These are phyloP conservation scores for Salix arbutifolia DNA, from an alignment of 345 rosid species.

Conservation along the genomic window DNA sequence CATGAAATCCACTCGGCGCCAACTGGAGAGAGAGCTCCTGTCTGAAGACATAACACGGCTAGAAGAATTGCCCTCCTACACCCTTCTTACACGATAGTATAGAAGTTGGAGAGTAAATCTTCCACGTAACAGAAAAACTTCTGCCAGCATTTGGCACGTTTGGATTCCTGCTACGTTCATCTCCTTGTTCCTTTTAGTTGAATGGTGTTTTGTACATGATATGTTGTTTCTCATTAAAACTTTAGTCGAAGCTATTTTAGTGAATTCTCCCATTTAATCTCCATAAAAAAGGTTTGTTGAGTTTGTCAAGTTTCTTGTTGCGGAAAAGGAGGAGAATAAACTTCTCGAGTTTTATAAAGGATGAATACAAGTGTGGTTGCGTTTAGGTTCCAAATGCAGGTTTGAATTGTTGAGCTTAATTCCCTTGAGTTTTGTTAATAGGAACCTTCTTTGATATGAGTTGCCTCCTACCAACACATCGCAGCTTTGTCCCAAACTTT, in stretches of 20 bases:
- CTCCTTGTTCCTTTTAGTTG: not conserved
- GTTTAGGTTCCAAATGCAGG: not conserved
- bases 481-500: too few relatives aligned
- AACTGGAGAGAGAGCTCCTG: constrained; percentile 82
- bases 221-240: not conserved
- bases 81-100: constrained; percentile 44
- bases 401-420: not conserved
- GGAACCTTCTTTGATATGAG: too few relatives aligned
- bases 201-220: constrained; percentile 4
- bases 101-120: not conserved
- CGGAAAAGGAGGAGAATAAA: not conserved
- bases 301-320: constrained; percentile 1
- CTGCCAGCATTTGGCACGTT: constrained; percentile 2
- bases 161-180: not conserved
- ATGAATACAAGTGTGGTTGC: constrained; percentile 1
- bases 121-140: not conserved
- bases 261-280: not conserved
- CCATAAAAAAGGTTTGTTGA: constrained; percentile 5
- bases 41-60: constrained; percentile 56
- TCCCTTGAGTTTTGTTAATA: too few relatives aligned
- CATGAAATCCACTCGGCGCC: constrained; percentile 58
- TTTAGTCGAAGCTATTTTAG: not conserved
- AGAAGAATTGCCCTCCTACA: constrained; percentile 80
- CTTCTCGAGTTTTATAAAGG: not conserved
- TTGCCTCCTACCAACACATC: too few relatives aligned